A percentile compares a stretch with the other conserved stretches of the same genome.
phyloP scores from a whole-genome alignment of 805 yeast species.

The Candida nanaspora region DNA sequence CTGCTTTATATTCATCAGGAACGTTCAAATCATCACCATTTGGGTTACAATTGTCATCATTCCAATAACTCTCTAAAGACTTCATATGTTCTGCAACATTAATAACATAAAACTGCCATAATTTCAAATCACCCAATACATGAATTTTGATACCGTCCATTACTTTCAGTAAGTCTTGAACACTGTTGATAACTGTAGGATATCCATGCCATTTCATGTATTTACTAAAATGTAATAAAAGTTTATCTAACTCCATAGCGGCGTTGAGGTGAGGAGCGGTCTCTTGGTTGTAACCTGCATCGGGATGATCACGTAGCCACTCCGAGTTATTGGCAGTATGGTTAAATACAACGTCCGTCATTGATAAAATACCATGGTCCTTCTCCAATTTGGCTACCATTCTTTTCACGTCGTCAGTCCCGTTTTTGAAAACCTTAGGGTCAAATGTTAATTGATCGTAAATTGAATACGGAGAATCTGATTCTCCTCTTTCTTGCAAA shows the following conservation, averaged over 20 bases:
- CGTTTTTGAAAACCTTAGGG: conserved; percentile 47
- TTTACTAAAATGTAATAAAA: conserved; percentile 58
- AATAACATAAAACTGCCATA: conserved; percentile 88
- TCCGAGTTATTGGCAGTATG: conserved; percentile 88
- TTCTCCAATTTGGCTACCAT: conserved; percentile 44
- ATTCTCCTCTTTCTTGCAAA: conserved; percentile 78
- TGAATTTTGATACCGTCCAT: conserved; percentile 63
- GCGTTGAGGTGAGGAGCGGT: conserved; percentile 87
- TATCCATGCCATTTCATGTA: conserved; percentile 50
- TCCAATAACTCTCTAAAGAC: conserved; percentile 33
- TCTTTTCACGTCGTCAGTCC: conserved; percentile 43
- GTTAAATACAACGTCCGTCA: conserved; percentile 91
- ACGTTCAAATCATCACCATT: conserved; percentile 24
- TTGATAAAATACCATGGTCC: conserved; percentile 57
- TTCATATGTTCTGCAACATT: conserved; percentile 40
- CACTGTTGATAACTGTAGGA: conserved; percentile 46
- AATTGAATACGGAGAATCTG: conserved; percentile 90
- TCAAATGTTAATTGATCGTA: conserved; percentile 81
- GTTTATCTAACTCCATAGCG: conserved; percentile 77
- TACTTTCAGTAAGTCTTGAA: conserved; percentile 49
- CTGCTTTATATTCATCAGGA: conserved; percentile 35
- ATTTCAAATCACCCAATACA: conserved; percentile 56
- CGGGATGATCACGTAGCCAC: conserved; percentile 86
- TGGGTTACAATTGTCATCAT: conserved; percentile 6
- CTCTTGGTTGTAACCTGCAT: conserved; percentile 74